These are phyloP conservation scores for Telfairia occidentalis DNA, from an alignment of 331 rosid species.

Conservation along the genomic window DNA sequence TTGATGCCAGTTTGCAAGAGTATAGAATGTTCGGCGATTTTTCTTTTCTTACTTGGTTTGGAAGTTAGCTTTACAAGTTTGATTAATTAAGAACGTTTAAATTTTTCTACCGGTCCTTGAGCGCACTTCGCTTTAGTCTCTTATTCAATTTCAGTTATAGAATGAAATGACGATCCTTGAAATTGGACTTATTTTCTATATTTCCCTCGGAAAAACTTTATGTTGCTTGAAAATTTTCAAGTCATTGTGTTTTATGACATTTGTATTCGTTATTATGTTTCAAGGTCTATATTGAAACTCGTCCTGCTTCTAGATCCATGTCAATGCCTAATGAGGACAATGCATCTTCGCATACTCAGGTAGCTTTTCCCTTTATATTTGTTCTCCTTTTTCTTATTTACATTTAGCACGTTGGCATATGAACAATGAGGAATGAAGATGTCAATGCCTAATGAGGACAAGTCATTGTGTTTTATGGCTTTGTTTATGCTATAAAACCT, in stretches of 20 bases:
- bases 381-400: neutral
- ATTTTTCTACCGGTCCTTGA: neutral
- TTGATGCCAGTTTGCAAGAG: neutral
- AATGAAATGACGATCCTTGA: neutral
- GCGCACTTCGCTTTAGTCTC: neutral
- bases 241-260: neutral
- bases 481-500: neutral
- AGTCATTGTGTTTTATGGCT: neutral
- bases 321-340: conserved; percentile 52
- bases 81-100: neutral
- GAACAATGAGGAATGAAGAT: neutral
- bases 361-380: neutral
- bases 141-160: neutral
- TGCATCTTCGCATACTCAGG: conserved; percentile 24
- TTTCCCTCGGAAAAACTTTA: neutral
- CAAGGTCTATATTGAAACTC: conserved; percentile 5
- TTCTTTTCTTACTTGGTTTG: neutral
- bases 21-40: neutral
- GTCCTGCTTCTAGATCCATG: conserved; percentile 29
- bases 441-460: no score
- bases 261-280: neutral
- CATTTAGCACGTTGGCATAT: neutral
- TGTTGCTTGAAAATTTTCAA: neutral
- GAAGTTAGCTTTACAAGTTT: neutral
- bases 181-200: neutral